A percentile compares a stretch with the other conserved stretches of the same genome.
Evolutionary conservation across 257 asterid genomes (phyloP).

Genomic region (Solanum paucissectum): DNA sequence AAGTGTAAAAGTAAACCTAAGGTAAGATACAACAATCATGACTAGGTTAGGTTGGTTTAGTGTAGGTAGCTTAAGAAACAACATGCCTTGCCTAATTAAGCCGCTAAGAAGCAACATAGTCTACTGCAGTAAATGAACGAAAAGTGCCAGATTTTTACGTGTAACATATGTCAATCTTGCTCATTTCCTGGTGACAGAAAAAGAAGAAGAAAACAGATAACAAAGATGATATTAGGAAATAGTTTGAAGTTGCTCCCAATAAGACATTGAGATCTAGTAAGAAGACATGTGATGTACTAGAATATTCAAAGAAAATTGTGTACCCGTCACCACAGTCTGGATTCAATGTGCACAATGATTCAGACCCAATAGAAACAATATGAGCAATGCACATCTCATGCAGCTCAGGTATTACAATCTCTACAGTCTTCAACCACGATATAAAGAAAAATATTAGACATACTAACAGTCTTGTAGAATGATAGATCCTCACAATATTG

Average conservation of each 20-base stretch:
- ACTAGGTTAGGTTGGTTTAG: not conserved
- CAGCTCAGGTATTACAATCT: constrained; percentile 61
- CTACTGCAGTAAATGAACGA: constrained; percentile 76
- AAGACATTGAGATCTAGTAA: not conserved
- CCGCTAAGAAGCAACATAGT: constrained; percentile 92
- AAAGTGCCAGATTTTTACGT: constrained; percentile 40
- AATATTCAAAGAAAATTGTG: constrained; percentile 6
- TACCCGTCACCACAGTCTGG: constrained; percentile 52
- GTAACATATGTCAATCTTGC: not conserved
- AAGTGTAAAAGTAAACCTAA: not conserved
- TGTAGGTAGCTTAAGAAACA: not conserved
- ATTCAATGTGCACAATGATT: not conserved
- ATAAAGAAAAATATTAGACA: constrained; percentile 8
- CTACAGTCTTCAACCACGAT: constrained; percentile 52
- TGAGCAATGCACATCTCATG: constrained; percentile 83
- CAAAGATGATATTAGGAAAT: not conserved
- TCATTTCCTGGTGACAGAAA: not conserved
- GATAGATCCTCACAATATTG: not conserved
- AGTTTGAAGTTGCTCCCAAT: not conserved
- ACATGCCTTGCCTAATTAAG: constrained; percentile 40
- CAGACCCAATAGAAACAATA: not conserved
- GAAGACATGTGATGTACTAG: not conserved
- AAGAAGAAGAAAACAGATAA: not conserved
- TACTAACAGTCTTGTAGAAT: not conserved
- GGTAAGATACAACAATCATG: not conserved